Evolutionary conservation across 495 filamentous ascomycete species (phyloP), one percentile per base, ranked within the genome.

Genomic region (Staphylotrichum tortipilum): DNA sequence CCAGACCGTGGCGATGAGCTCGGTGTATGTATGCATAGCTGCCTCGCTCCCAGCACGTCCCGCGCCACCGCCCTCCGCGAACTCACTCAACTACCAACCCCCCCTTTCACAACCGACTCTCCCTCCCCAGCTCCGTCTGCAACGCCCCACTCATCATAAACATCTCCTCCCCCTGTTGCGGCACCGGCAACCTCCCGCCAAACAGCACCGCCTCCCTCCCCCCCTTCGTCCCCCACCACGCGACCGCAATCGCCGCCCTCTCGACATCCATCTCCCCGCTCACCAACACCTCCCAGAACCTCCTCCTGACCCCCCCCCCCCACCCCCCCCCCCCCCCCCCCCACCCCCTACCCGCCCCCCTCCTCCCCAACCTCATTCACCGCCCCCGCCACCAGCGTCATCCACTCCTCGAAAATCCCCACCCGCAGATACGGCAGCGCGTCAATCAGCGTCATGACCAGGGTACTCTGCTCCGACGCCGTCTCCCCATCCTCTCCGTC

Each of bases 231-330:
- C 71, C 70, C 92, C 92, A 98, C 92, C 92, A 98, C 11, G 80
- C 79, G 23, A 94, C 84, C 49, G 83, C 91, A 38, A 86, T 72
- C 41, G 84, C 81, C 9, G 86, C 82, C 22, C 88, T 74, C 57
- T 94, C 86, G 40, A 94, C 80, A 69, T 96, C 90, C 83, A 96
- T 91, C 68, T 96, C 90, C 7, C 91, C 89, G 52, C 76, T 79
- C 21, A 82, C 82, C 35, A 97, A 52, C 2, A 88, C 76, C 42
- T 95, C 81, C 89, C 90, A 95, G 64, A 95, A 87, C 40, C 89
- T 74, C 55, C 79, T 75, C 55, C 81, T 79, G 44, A 82, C 85
- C n/a, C 69, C 61, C 26, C 81, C 74, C 29, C 82, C 73, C 75
- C 89, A 82, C 4, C 59, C 56, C 0, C 70, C 64, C 49, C 88